Percentiles rank a stretch among this genome's conserved stretches.
Evolutionary conservation across 2,329 filamentous ascomycete species (phyloP).

Genomic region (Simplicillium sp.): DNA sequence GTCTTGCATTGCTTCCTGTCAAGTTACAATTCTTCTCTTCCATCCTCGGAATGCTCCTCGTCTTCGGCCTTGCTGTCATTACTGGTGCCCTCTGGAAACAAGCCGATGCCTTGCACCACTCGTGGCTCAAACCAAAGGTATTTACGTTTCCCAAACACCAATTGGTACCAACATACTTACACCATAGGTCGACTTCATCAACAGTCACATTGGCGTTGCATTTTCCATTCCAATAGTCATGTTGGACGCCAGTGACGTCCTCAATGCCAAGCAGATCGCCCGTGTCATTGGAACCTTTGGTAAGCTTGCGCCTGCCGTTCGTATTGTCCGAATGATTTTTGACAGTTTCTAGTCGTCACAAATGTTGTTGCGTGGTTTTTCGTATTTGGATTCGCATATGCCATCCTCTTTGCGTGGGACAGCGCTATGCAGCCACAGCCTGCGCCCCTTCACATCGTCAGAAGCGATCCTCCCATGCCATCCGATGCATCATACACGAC

Average conservation of each 20-base stretch:
- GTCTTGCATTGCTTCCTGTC: constrained; percentile 20
- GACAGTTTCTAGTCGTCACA: constrained; percentile 18
- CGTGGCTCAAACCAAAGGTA: constrained; percentile 23
- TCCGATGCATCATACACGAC: too few species aligned
- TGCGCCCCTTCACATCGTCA: too few species aligned
- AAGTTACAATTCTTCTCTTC: constrained; percentile 34
- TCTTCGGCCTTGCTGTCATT: constrained; percentile 24
- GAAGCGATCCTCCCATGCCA: too few species aligned
- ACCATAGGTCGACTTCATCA: constrained; percentile 36
- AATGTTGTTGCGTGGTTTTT: constrained; percentile 24
- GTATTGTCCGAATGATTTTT: too few species aligned
- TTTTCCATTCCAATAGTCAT: constrained; percentile 41
- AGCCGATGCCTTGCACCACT: constrained; percentile 18
- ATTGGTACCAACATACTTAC: neutral
- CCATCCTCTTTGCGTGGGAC: constrained; percentile 10
- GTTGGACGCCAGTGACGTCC: constrained; percentile 25
- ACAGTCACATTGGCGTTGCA: constrained; percentile 39
- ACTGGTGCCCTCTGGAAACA: constrained; percentile 9
- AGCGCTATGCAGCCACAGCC: too few species aligned
- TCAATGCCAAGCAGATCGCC: constrained; percentile 25
- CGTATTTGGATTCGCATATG: constrained; percentile 15
- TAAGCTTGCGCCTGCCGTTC: constrained; percentile 14
- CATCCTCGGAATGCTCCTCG: constrained; percentile 35
- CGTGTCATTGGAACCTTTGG: constrained; percentile 34
- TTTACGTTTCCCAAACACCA: neutral